Evolutionary conservation across 2,329 filamentous ascomycete genomes (phyloP).

Genomic region (Xylariaceae sp.): DNA sequence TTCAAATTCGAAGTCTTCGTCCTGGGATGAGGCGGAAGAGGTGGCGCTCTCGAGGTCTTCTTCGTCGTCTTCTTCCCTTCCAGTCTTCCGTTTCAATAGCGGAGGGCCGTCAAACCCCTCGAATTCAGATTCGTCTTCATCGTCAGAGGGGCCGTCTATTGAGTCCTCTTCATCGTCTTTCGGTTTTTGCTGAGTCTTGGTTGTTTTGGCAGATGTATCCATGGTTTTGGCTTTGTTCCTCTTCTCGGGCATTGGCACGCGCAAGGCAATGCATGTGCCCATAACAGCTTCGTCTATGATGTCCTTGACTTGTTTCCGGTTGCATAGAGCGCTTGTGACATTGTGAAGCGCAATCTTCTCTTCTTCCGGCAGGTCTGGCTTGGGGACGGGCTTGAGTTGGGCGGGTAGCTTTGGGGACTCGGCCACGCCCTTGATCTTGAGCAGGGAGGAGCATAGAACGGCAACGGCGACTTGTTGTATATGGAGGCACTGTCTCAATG

Average conservation of each 20-base stretch:
- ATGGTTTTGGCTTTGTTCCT: conserved; percentile 32
- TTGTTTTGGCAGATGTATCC: conserved; percentile 22
- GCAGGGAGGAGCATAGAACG: conserved; percentile 51
- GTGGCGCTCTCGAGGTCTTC: conserved; percentile 25
- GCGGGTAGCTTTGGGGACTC: conserved; percentile 48
- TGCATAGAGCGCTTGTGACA: conserved; percentile 56
- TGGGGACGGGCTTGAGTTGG: conserved; percentile 45
- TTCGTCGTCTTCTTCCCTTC: conserved; percentile 36
- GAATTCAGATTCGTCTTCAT: conserved; percentile 21
- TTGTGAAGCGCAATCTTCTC: conserved; percentile 52
- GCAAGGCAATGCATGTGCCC: conserved; percentile 46
- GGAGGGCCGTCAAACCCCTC: conserved; percentile 26
- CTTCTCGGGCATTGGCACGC: conserved; percentile 46
- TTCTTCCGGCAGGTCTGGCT: conserved; percentile 49
- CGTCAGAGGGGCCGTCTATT: conserved; percentile 13
- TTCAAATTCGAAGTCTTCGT: conserved; percentile 22
- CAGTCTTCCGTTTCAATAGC: conserved; percentile 31
- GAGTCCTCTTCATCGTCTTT: conserved; percentile 19
- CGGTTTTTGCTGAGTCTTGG: conserved; percentile 8
- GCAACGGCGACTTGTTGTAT: conserved; percentile 54
- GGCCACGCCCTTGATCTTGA: conserved; percentile 51
- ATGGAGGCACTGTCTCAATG: conserved; percentile 46
- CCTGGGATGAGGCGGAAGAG: conserved; percentile 18
- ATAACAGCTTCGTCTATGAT: conserved; percentile 46
- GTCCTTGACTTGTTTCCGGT: conserved; percentile 47